These are phyloP conservation scores for Suillus fuscotomentosus DNA, from an alignment of 768 basidiomycete genomes.

Conservation along the genomic window DNA sequence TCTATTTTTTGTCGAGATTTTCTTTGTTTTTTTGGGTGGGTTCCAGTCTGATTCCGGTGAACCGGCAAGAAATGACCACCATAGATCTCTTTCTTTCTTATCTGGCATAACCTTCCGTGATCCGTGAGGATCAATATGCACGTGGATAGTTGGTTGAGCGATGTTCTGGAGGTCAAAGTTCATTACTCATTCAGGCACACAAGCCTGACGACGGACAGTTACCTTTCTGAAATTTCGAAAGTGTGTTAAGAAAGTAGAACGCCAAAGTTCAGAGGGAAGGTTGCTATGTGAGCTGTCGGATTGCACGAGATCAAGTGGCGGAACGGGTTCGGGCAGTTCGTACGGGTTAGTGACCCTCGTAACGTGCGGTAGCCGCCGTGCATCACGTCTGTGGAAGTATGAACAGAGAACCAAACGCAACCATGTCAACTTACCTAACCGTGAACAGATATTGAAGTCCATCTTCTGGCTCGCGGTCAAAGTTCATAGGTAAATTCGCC, in stretches of 20 bases:
- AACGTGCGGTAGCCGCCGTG: conserved; percentile 59
- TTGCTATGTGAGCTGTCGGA: conserved; percentile 22
- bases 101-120: conserved; percentile 54
- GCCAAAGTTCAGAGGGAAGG: conserved; percentile 72
- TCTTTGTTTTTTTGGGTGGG: conserved; percentile 40
- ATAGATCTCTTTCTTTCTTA: conserved; percentile 67
- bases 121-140: conserved; percentile 9
- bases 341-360: conserved; percentile 73
- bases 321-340: conserved; percentile 32
- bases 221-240: conserved; percentile 68
- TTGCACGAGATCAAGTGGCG: conserved; percentile 13
- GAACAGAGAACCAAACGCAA: conserved; percentile 10
- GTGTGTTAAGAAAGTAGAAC: conserved; percentile 49
- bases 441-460: conserved; percentile 81
- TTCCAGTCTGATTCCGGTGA: conserved; percentile 69
- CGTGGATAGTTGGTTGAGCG: conserved; percentile 53
- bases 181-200: conserved; percentile 5
- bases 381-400: conserved; percentile 57
- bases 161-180: conserved; percentile 51
- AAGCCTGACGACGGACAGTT: neutral
- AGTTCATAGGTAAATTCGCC: conserved; percentile 73
- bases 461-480: conserved; percentile 62
- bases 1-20: conserved; percentile 13
- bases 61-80: conserved; percentile 80
- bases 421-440: conserved; percentile 54